Percentiles rank a stretch among this genome's conserved stretches.
phyloP scores from a whole-genome alignment of 805 yeast species.

The Candida nitratophila region DNA sequence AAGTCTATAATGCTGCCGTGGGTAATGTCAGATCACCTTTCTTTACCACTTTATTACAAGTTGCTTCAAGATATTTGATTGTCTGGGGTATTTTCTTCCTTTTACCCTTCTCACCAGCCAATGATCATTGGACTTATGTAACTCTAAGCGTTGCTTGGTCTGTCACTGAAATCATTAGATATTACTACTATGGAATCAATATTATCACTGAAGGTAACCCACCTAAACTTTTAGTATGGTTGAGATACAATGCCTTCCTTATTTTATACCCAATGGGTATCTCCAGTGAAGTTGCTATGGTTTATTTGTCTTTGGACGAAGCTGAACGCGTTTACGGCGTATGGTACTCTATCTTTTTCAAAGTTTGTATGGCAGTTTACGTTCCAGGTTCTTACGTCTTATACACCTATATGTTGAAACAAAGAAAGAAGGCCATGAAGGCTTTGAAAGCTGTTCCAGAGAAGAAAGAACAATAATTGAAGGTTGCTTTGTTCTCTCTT shows the following conservation, averaged over 20 bases:
- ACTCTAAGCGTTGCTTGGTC: conserved; percentile 82
- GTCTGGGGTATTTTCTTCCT: conserved; percentile 75
- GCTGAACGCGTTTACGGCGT: conserved; percentile 50
- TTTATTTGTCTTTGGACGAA: conserved; percentile 61
- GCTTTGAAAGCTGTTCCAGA: conserved; percentile 16
- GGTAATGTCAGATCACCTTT: conserved; percentile 86
- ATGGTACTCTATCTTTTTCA: conserved; percentile 48
- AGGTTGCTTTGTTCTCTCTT: no score
- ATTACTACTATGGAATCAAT: conserved; percentile 76
- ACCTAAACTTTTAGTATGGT: conserved; percentile 52
- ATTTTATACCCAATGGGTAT: conserved; percentile 90
- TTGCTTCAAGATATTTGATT: conserved; percentile 72
- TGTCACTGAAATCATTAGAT: conserved; percentile 87
- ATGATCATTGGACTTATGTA: conserved; percentile 50
- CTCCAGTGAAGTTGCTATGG: conserved; percentile 68
- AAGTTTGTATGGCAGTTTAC: conserved; percentile 56
- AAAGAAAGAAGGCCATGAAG: conserved; percentile 72
- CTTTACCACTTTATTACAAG: conserved; percentile 80
- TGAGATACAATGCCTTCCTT: conserved; percentile 78
- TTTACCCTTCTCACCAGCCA: conserved; percentile 70
- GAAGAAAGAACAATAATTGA: conserved; percentile 1
- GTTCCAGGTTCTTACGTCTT: conserved; percentile 83
- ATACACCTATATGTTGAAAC: conserved; percentile 82
- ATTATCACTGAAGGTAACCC: conserved; percentile 43
- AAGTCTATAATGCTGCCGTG: conserved; percentile 65